A percentile compares a stretch with the other conserved stretches of the same genome.
Evolutionary conservation across 1,284 basidiomycete genomes (phyloP).

Genomic region (Fistulina hepatica): DNA sequence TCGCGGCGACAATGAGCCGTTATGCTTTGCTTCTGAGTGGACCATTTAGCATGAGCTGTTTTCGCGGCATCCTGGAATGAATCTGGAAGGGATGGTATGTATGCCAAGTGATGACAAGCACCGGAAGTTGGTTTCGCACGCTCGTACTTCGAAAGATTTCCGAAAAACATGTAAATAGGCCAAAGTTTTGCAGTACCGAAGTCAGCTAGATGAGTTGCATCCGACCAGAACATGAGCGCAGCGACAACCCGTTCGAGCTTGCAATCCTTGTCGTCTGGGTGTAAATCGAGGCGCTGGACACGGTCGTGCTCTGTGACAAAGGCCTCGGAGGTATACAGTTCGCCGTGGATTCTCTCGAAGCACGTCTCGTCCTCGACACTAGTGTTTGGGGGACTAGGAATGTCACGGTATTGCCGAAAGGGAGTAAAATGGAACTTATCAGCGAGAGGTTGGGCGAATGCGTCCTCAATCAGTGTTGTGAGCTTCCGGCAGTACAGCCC

Average conservation of each 20-base stretch:
- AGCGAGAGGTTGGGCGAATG: conserved; percentile 13
- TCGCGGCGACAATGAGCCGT: conserved; percentile 20
- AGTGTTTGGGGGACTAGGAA: too few species aligned
- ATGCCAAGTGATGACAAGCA: conserved; percentile 18
- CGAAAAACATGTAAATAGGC: conserved; percentile 23
- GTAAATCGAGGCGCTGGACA: conserved; percentile 6
- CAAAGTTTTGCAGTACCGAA: conserved; percentile 22
- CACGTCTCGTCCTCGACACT: not conserved
- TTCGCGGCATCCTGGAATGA: conserved; percentile 7
- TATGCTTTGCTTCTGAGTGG: conserved; percentile 11
- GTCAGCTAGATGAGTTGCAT: conserved; percentile 22
- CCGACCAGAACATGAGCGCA: conserved; percentile 23
- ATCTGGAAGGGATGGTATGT: conserved; percentile 7
- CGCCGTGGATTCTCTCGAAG: conserved; percentile 13
- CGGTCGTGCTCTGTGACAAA: conserved; percentile 12
- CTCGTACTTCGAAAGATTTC: conserved; percentile 21
- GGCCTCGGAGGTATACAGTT: conserved; percentile 15
- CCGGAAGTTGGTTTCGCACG: conserved; percentile 12
- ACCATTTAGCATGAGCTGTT: not conserved
- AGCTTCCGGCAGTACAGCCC: not conserved
- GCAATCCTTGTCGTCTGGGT: conserved; percentile 12
- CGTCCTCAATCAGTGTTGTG: not conserved
- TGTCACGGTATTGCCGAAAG: conserved; percentile 19
- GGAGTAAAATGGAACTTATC: conserved; percentile 18
- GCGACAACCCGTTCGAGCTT: conserved; percentile 16